Percentiles rank a stretch among this genome's conserved stretches.
phyloP scores from a whole-genome alignment of 306 rosid genomes.

The Castanopsis chinensis region DNA sequence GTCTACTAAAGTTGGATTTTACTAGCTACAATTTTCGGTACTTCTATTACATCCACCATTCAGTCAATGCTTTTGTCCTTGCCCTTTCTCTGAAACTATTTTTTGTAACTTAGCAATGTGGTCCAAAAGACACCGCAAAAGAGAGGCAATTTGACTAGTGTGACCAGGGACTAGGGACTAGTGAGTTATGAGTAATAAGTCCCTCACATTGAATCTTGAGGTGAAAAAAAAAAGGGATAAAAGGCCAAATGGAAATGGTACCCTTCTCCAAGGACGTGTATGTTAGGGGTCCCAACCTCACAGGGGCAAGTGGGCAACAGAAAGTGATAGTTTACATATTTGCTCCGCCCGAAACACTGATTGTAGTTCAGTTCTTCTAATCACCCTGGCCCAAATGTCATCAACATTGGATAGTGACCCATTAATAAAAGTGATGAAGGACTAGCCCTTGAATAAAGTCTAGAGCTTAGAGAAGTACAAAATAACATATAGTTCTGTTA shows the following conservation, averaged over 20 bases:
- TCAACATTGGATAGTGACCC: conserved; percentile 1
- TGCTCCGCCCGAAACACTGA: neutral
- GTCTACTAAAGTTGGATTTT: no score
- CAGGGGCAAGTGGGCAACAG: neutral
- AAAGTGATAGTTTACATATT: conserved; percentile 27
- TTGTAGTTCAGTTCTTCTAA: neutral
- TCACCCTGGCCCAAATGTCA: neutral
- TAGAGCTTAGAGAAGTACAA: no score
- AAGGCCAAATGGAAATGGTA: neutral
- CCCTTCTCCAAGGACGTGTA: neutral
- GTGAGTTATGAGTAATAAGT: no score
- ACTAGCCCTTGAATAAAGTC: neutral
- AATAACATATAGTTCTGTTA: no score
- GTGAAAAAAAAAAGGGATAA: neutral
- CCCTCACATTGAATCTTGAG: no score
- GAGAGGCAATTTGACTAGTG: no score
- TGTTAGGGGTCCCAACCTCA: conserved; percentile 18
- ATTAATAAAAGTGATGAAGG: neutral
- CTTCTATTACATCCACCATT: neutral
- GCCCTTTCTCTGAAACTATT: neutral
- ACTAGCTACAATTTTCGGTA: no score
- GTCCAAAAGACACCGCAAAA: no score
- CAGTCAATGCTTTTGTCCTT: neutral
- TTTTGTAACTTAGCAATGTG: neutral
- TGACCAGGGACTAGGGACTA: no score